Percentiles rank a stretch among this genome's conserved stretches.
Evolutionary conservation across 352 stramenopile genomes (phyloP).

Genomic region (Globisporangium alternatum): DNA sequence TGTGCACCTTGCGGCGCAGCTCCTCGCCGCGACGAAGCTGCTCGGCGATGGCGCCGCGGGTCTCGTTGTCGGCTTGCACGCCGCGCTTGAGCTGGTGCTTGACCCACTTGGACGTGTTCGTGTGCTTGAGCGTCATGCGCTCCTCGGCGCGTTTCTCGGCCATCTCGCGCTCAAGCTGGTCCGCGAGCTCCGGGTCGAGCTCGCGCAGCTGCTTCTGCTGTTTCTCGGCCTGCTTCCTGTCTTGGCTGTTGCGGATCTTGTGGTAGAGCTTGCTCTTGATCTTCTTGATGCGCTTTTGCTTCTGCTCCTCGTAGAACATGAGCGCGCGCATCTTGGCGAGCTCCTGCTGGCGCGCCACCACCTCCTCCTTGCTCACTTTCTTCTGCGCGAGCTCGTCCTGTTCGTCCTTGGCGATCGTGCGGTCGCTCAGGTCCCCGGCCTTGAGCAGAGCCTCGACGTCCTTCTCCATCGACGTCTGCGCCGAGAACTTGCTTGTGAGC

Average conservation of each 20-base stretch:
- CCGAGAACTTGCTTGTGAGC: conserved; percentile 92
- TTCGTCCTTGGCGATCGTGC: conserved; percentile 61
- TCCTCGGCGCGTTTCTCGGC: conserved; percentile 93
- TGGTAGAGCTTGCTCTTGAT: conserved; percentile 99
- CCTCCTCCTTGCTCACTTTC: conserved; percentile 71
- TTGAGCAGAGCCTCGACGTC: conserved; percentile 67
- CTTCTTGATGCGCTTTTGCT: conserved; percentile 98
- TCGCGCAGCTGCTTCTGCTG: conserved; percentile 79
- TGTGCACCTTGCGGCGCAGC: conserved; percentile 91
- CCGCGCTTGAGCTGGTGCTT: conserved; percentile 93
- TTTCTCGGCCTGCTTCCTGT: conserved; percentile 84
- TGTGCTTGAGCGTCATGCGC: conserved; percentile 97
- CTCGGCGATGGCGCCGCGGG: conserved; percentile 86
- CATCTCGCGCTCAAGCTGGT: conserved; percentile 77
- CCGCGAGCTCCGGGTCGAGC: conserved; percentile 70
- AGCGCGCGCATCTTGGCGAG: conserved; percentile 95
- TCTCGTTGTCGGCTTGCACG: conserved; percentile 90
- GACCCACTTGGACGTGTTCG: conserved; percentile 98
- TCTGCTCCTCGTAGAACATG: conserved; percentile 99
- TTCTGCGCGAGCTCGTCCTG: conserved; percentile 71
- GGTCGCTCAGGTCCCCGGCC: conserved; percentile 57
- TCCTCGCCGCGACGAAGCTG: conserved; percentile 90
- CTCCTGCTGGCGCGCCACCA: conserved; percentile 86
- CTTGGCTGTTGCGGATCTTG: conserved; percentile 96
- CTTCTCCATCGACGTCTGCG: conserved; percentile 90